Percentiles rank a stretch among this genome's conserved stretches.
phyloP scores from a whole-genome alignment of 352 stramenopile species.

The Phytophthora crassamura region DNA sequence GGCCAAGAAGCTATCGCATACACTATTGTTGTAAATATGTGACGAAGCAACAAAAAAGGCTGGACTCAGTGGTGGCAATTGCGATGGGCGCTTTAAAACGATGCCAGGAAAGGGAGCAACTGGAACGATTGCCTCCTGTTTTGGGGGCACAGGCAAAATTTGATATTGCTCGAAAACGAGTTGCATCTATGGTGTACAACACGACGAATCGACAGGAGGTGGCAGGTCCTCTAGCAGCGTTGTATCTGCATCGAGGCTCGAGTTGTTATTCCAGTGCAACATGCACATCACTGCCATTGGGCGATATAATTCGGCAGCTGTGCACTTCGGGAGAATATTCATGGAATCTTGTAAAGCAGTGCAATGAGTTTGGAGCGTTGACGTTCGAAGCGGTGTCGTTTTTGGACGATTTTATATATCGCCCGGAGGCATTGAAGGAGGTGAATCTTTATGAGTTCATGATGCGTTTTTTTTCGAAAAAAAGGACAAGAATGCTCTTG shows the following conservation, averaged over 20 bases:
- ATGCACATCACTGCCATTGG: neutral
- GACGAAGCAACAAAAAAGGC: slow-evolving; percentile 4
- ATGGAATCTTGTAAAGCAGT: neutral
- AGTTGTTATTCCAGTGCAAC: neutral
- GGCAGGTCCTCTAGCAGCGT: neutral
- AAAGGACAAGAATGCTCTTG: no score
- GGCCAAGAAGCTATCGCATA: no score
- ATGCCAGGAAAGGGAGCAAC: neutral
- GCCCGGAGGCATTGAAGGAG: no score
- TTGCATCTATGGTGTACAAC: neutral
- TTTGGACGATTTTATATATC: no score
- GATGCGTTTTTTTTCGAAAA: no score
- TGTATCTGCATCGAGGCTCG: neutral
- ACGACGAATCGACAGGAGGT: slow-evolving; percentile 6
- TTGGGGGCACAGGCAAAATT: neutral
- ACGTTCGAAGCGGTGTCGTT: neutral
- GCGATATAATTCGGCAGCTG: slow-evolving; percentile 6
- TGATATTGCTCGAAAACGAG: neutral
- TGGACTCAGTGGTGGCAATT: slow-evolving; percentile 1
- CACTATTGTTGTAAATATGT: slow-evolving; percentile 6
- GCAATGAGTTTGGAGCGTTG: neutral
- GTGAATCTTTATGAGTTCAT: no score
- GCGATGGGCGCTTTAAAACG: slow-evolving; percentile 3
- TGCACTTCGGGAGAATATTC: neutral
- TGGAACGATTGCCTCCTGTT: neutral